Percentiles rank a stretch among this genome's conserved stretches.
phyloP scores from a whole-genome alignment of 345 rosid genomes.

The Brassica cretica region DNA sequence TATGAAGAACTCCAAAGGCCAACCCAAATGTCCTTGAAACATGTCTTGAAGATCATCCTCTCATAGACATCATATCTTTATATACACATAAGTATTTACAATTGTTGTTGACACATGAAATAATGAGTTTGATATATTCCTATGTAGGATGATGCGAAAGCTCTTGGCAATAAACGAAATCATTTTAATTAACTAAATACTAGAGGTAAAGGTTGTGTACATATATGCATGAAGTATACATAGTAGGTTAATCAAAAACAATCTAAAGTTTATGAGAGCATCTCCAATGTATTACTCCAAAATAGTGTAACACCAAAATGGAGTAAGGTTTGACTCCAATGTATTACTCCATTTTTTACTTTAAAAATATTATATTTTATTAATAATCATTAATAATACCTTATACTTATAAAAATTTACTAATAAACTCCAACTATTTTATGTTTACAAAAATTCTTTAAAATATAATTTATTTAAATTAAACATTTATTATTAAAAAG shows the following conservation, averaged over 20 bases:
- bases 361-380: too few species aligned
- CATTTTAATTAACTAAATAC: neutral
- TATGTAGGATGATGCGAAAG: neutral
- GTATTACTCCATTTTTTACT: too few species aligned
- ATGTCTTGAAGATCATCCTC: constrained; percentile 14
- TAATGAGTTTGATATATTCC: neutral
- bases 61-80: neutral
- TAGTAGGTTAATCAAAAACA: neutral
- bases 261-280: too few species aligned
- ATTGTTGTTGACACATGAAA: neutral
- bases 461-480: too few species aligned
- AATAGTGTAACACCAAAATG: too few species aligned
- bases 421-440: too few species aligned
- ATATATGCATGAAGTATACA: neutral
- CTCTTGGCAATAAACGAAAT: neutral
- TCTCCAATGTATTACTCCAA: too few species aligned
- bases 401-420: too few species aligned
- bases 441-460: too few species aligned
- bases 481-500: too few species aligned
- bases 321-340: too few species aligned
- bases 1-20: constrained; percentile 70
- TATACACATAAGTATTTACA: neutral
- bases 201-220: neutral
- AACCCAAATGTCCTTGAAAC: constrained; percentile 71
- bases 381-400: too few species aligned